phyloP scores from a whole-genome alignment of 1,284 basidiomycete genomes.

The Pholiota adiposa region DNA sequence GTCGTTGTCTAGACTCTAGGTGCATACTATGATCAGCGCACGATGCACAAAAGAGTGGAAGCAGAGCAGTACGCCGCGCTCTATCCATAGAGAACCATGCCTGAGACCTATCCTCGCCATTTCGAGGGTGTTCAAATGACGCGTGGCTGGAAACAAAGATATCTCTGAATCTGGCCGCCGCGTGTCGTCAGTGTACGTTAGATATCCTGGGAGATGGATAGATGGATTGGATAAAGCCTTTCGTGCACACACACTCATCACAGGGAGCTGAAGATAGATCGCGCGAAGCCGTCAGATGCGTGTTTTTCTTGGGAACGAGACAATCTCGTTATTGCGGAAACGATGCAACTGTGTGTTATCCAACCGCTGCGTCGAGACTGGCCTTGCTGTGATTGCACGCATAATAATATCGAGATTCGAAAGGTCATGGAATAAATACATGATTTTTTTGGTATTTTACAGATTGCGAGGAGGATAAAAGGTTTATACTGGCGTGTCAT shows the following conservation, averaged over 20 bases:
- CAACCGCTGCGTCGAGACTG: background rate
- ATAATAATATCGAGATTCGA: background rate
- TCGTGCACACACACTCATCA: too few relatives aligned
- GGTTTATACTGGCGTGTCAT: too few relatives aligned
- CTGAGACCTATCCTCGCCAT: too few relatives aligned
- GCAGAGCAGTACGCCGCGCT: too few relatives aligned
- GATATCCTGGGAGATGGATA: background rate
- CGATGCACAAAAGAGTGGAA: too few relatives aligned
- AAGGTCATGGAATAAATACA: background rate
- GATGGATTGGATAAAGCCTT: background rate
- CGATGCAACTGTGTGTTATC: background rate
- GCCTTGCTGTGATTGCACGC: background rate
- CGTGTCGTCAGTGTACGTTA: background rate
- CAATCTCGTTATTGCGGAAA: background rate
- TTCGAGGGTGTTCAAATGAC: too few relatives aligned
- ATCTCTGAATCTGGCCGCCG: too few relatives aligned
- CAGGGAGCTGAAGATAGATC: background rate
- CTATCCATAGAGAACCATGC: too few relatives aligned
- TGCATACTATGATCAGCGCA: too few relatives aligned
- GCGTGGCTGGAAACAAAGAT: too few relatives aligned
- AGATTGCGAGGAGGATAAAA: background rate
- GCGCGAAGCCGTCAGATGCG: background rate
- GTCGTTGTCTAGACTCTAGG: too few relatives aligned
- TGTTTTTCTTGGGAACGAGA: background rate
- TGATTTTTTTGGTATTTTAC: too few relatives aligned